Evolutionary conservation across 768 basidiomycete species (phyloP).

Genomic region (Arthromyces matolae): DNA sequence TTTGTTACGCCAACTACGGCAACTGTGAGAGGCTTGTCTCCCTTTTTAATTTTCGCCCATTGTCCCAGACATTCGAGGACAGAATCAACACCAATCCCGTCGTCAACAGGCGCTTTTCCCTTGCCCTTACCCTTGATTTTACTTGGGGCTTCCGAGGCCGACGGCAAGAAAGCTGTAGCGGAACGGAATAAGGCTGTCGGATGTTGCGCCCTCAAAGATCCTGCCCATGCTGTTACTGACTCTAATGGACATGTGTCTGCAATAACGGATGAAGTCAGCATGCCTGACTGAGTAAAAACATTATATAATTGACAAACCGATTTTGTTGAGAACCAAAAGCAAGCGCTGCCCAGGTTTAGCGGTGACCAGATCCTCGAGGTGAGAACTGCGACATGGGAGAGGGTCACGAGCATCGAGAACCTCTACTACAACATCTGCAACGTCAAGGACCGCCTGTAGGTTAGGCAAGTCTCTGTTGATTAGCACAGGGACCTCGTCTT

Average conservation of each 20-base stretch:
- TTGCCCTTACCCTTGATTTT: constrained; percentile 45
- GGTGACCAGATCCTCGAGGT: constrained; percentile 53
- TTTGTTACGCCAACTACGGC: constrained; percentile 85
- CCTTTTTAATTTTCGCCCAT: constrained; percentile 44
- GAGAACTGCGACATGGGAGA: constrained; percentile 58
- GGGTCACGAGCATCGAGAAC: constrained; percentile 88
- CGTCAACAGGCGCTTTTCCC: constrained; percentile 37
- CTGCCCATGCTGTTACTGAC: constrained; percentile 64
- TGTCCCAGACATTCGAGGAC: constrained; percentile 46
- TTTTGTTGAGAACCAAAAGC: constrained; percentile 80
- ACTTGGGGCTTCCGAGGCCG: constrained; percentile 19
- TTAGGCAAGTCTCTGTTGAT: constrained; percentile 61
- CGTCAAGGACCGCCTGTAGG: constrained; percentile 64
- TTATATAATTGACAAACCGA: constrained; percentile 51
- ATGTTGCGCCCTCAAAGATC: constrained; percentile 53
- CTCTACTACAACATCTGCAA: constrained; percentile 75
- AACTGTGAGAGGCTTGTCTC: constrained; percentile 53
- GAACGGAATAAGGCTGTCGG: constrained; percentile 73
- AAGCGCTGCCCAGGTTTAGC: constrained; percentile 43
- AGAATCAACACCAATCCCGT: constrained; percentile 59
- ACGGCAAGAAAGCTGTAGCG: constrained; percentile 62
- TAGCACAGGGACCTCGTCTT: constrained; percentile 57
- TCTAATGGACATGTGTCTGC: constrained; percentile 81
- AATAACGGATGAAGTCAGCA: not conserved
- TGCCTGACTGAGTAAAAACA: not conserved